These are phyloP conservation scores for Penicillium angulare DNA, from an alignment of 495 filamentous ascomycete genomes.

Conservation along the genomic window DNA sequence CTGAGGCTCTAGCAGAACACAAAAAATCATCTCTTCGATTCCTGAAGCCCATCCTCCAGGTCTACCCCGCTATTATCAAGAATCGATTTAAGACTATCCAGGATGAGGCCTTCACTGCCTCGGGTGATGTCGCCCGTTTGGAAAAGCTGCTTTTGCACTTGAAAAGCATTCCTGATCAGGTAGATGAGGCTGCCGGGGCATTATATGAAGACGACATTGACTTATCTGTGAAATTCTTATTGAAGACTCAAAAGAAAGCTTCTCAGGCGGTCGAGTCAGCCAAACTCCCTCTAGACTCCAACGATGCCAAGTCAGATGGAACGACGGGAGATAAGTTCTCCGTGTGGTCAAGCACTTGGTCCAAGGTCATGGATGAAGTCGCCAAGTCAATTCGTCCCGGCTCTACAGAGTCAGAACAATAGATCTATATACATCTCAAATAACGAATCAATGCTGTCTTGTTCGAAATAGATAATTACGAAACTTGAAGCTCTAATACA, in stretches of 20 bases:
- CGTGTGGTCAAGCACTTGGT: conserved; percentile 48
- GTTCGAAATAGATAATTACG: no score
- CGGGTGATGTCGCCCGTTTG: conserved; percentile 19
- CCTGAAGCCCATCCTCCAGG: conserved; percentile 42
- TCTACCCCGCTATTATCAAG: conserved; percentile 39
- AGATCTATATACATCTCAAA: background rate
- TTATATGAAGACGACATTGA: conserved; percentile 43
- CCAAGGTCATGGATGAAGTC: conserved; percentile 45
- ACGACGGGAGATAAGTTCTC: conserved; percentile 44
- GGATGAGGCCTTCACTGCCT: conserved; percentile 11
- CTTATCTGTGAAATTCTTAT: conserved; percentile 26
- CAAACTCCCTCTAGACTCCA: conserved; percentile 23
- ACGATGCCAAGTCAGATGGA: conserved; percentile 14
- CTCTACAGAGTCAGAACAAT: background rate
- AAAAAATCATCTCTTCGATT: conserved; percentile 40
- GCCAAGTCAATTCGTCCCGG: conserved; percentile 27
- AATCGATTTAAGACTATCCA: conserved; percentile 35
- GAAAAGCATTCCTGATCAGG: conserved; percentile 38
- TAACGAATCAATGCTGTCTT: background rate
- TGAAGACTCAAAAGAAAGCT: conserved; percentile 26
- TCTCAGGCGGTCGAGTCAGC: conserved; percentile 29
- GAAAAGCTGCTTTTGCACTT: conserved; percentile 33
- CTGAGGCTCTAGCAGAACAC: conserved; percentile 31
- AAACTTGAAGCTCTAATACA: no score
- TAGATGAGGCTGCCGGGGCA: conserved; percentile 50